Evolutionary conservation across 2,329 filamentous ascomycete genomes (phyloP).

Genomic region (Claviceps africana): DNA sequence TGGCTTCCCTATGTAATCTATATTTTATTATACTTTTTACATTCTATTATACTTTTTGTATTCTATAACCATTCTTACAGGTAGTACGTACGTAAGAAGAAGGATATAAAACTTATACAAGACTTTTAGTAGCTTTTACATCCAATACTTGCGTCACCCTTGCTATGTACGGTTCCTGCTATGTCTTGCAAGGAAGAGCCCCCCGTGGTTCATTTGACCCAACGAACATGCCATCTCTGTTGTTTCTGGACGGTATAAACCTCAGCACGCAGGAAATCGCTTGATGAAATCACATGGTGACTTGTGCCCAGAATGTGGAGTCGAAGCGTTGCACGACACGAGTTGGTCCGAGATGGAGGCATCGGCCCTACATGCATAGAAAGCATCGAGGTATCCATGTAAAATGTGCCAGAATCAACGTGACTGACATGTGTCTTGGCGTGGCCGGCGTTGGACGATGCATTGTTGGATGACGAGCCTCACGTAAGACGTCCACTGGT

Average conservation of each 20-base stretch:
- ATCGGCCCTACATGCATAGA: constrained; percentile 23
- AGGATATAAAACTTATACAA: too few species aligned
- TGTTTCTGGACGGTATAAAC: constrained; percentile 36
- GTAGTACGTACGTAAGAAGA: constrained; percentile 22
- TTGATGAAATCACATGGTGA: background rate
- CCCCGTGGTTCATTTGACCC: constrained; percentile 18
- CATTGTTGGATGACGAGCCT: background rate
- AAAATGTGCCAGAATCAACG: background rate
- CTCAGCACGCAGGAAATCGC: background rate
- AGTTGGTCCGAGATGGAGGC: constrained; percentile 19
- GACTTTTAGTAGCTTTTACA: too few species aligned
- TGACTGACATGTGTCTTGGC: too few species aligned
- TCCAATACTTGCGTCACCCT: too few species aligned
- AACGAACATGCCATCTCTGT: constrained; percentile 26
- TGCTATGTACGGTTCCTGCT: too few species aligned
- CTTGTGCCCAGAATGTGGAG: constrained; percentile 31
- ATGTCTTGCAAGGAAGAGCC: too few species aligned
- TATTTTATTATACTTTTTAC: too few species aligned
- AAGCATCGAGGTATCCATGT: background rate
- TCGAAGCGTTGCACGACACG: constrained; percentile 21
- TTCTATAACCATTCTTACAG: too few species aligned
- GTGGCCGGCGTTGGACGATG: background rate
- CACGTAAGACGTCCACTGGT: too few species aligned
- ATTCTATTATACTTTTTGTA: too few species aligned
- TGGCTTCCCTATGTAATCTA: too few species aligned